Evolutionary conservation across 75 land plant species (phyloP).

Genomic region (Picea sitchensis): DNA sequence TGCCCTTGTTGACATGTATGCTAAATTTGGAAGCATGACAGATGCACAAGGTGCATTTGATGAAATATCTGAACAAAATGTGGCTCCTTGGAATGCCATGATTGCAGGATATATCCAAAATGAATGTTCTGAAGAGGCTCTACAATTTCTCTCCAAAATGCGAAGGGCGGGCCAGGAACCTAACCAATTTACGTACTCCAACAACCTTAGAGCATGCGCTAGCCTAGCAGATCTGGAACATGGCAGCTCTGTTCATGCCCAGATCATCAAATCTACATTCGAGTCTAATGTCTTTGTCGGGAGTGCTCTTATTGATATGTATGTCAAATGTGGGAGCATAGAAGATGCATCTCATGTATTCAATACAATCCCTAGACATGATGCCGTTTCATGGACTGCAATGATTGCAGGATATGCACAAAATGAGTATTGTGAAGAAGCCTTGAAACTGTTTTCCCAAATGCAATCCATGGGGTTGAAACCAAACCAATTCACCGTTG

Average conservation of each 20-base stretch:
- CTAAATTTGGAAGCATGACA: conserved; percentile 17
- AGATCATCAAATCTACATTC: conserved; percentile 9
- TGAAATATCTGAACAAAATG: conserved; percentile 10
- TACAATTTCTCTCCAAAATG: conserved; percentile 6
- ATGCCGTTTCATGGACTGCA: no score
- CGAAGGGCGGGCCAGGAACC: conserved; percentile 3
- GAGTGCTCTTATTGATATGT: conserved; percentile 7
- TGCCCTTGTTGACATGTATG: conserved; percentile 24
- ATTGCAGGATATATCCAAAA: conserved; percentile 3
- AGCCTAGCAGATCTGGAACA: conserved; percentile 4
- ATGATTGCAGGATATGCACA: no score
- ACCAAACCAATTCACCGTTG: conserved; percentile 8
- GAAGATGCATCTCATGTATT: conserved; percentile 22
- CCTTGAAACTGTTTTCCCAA: neutral
- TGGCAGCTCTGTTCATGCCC: conserved; percentile 16
- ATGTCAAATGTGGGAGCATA: conserved; percentile 19
- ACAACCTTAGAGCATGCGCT: conserved; percentile 10
- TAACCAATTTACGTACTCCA: conserved; percentile 15
- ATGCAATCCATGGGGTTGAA: neutral
- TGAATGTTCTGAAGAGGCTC: conserved; percentile 1
- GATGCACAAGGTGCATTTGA: conserved; percentile 19
- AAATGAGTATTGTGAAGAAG: neutral
- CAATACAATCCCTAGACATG: neutral
- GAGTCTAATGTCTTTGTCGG: conserved; percentile 20
- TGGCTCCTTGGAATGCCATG: conserved; percentile 6